Evolutionary conservation across 352 stramenopile species (phyloP), one percentile per base, ranked within the genome.

Genomic region (Globisporangium middletonii): DNA sequence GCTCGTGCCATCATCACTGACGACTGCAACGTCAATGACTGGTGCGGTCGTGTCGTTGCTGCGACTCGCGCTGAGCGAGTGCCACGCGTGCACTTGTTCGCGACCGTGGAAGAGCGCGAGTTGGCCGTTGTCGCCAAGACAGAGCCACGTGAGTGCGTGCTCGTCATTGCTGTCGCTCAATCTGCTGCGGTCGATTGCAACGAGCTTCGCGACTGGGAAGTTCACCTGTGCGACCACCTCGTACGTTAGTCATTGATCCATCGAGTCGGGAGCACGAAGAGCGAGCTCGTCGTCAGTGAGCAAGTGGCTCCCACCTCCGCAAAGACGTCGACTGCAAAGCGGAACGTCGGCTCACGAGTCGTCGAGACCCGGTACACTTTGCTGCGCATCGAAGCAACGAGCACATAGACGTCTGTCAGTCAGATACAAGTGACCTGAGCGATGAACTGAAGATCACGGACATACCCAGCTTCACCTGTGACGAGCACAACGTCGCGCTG

Each of bases 391-490:
- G 38, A 16, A 44, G 41, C n/a, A 12, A 28, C 37, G 23, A 53
- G 27, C 16, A 48, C 61, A 12, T 54, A 51, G 6, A 26, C 4
- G 13, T 19, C 23, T 3, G 23, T 30, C 26, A 18, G n/a, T 51
- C 18, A 33, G 12, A 8, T 19, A 51, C 33, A 30, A 37, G 19
- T 45, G 44, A 37, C 27, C 51, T 58, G 27, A 8, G 18, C 11
- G 18, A 6, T 1, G 43, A 37, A 51, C 7, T 0, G 51, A 48
- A 2, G 13, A 30, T 38, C 33, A 12, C 7, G 5, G 9, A 28
- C 71, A 46, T 44, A 85, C 75, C 75, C 75, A 67, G 76, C 73
- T 48, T 86, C 73, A 13, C 73, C 75, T 18, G 71, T 65, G 26
- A 56, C 71, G 23, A 85, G 48, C 16, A 85, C 60, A 11, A 72